These are phyloP conservation scores for Trebouxia sp. DNA, from an alignment of 139 green algal genomes.

Conservation along the genomic window DNA sequence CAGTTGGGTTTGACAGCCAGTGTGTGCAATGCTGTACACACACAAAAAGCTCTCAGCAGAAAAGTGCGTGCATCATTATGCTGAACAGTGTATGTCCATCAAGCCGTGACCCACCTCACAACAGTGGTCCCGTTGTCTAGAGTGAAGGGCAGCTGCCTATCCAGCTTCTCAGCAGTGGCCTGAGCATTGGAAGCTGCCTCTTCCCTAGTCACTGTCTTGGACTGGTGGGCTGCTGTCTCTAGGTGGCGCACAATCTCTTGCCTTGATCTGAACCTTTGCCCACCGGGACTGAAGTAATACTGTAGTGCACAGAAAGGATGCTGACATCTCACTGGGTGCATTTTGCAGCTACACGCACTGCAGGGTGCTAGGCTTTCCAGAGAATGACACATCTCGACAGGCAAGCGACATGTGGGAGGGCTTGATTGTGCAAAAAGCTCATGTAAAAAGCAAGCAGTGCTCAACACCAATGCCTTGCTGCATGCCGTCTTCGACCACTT, in stretches of 20 bases:
- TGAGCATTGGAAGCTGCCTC: not conserved
- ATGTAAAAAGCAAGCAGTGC: no score
- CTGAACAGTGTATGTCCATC: not conserved
- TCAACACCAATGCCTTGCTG: no score
- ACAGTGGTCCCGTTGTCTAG: conserved; percentile 27
- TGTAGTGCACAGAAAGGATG: conserved; percentile 2
- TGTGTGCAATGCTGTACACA: no score
- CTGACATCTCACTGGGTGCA: not conserved
- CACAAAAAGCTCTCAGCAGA: no score
- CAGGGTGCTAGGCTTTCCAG: no score
- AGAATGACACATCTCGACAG: no score
- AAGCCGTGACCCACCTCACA: conserved; percentile 20
- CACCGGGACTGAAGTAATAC: conserved; percentile 60
- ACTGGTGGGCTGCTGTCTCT: conserved; percentile 13
- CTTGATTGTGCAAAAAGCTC: no score
- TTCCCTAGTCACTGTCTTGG: not conserved
- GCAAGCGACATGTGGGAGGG: no score
- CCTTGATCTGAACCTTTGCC: conserved; percentile 55
- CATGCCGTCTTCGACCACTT: no score
- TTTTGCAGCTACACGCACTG: no score
- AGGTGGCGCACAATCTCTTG: conserved; percentile 45
- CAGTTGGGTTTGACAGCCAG: no score
- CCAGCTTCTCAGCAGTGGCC: not conserved
- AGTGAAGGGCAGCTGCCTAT: not conserved
- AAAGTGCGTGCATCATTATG: no score